Conservation (phyloP, 2,329 filamentous ascomycete genomes). For the Aspergillus alliaceus region DNA sequence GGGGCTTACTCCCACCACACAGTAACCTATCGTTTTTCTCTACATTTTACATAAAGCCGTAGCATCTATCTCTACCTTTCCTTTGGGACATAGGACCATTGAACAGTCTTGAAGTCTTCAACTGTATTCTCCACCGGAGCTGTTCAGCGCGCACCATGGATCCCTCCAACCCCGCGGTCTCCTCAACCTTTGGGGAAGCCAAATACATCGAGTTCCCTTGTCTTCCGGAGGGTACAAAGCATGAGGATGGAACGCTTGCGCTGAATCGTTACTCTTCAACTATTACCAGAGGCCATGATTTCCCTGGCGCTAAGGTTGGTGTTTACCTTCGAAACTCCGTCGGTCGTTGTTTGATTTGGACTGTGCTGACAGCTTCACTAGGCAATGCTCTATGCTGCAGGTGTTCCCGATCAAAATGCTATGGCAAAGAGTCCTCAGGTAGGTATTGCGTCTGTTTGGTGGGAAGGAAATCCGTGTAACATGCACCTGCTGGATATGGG, state of each 20-base stretch:
- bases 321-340: not conserved
- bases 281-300: conserved; percentile 83
- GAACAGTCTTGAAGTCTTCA: not conserved
- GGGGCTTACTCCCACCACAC: not conserved
- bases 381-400: conserved; percentile 95
- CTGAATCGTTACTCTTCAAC: conserved; percentile 85
- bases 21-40: not conserved
- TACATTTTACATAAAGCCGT: not conserved
- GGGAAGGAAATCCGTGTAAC: conserved; percentile 97
- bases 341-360: not conserved
- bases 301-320: conserved; percentile 79
- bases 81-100: not conserved
- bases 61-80: not conserved
- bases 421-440: conserved; percentile 93
- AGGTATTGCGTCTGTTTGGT: conserved; percentile 90
- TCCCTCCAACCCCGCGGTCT: conserved; percentile 18
- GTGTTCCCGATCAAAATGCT: conserved; percentile 75
- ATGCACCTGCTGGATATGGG: conserved; percentile 77
- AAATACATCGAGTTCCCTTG: conserved; percentile 60
- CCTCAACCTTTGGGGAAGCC: conserved; percentile 41
- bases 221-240: conserved; percentile 51
- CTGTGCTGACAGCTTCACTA: conserved; percentile 33
- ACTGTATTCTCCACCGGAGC: not conserved
- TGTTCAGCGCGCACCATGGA: conserved; percentile 21
- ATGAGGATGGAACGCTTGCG: conserved; percentile 58